Conservation (phyloP, 2,329 filamentous ascomycete genomes). For the Monosporascus cannonballus region DNA sequence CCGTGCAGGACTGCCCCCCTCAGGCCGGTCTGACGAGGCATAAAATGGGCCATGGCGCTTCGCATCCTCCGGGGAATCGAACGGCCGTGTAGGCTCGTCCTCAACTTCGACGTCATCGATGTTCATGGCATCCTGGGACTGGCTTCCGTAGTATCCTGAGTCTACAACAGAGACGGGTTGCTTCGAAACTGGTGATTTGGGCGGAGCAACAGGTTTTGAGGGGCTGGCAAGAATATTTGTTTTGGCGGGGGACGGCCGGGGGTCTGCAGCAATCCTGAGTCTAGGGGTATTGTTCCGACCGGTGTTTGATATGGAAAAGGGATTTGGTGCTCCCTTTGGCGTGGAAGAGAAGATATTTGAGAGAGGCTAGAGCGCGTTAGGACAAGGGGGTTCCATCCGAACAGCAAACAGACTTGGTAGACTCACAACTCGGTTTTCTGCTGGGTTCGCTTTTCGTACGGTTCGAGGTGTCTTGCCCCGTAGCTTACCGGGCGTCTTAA, state of each 20-base stretch:
- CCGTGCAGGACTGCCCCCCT: slow-evolving; percentile 11
- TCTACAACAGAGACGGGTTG: slow-evolving; percentile 42
- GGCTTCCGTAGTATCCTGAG: slow-evolving; percentile 68
- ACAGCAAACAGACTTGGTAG: slow-evolving; percentile 1
- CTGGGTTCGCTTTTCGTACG: slow-evolving; percentile 51
- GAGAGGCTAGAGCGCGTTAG: slow-evolving; percentile 41
- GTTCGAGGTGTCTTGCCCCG: slow-evolving; percentile 77
- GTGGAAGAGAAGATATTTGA: slow-evolving; percentile 53
- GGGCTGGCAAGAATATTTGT: slow-evolving; percentile 27
- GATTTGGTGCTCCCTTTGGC: slow-evolving; percentile 47
- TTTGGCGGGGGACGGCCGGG: slow-evolving; percentile 25
- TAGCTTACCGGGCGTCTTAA: slow-evolving; percentile 85
- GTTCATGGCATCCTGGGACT: slow-evolving; percentile 48
- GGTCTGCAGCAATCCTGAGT: slow-evolving; percentile 54
- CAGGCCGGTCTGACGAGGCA: slow-evolving; percentile 10
- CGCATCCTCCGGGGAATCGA: slow-evolving; percentile 11
- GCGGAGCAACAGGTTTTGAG: slow-evolving; percentile 27
- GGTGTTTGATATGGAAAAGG: slow-evolving; percentile 43
- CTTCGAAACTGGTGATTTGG: slow-evolving; percentile 19
- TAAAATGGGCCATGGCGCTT: slow-evolving; percentile 15
- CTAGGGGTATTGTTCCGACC: slow-evolving; percentile 49
- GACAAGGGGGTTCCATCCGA: slow-evolving; percentile 4
- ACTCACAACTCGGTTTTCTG: slow-evolving; percentile 59
- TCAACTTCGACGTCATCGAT: slow-evolving; percentile 16
- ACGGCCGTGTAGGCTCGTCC: slow-evolving; percentile 18